A percentile compares a stretch with the other conserved stretches of the same genome.
phyloP scores from a whole-genome alignment of 768 basidiomycete genomes.

The Cystofilobasidium macerans region DNA sequence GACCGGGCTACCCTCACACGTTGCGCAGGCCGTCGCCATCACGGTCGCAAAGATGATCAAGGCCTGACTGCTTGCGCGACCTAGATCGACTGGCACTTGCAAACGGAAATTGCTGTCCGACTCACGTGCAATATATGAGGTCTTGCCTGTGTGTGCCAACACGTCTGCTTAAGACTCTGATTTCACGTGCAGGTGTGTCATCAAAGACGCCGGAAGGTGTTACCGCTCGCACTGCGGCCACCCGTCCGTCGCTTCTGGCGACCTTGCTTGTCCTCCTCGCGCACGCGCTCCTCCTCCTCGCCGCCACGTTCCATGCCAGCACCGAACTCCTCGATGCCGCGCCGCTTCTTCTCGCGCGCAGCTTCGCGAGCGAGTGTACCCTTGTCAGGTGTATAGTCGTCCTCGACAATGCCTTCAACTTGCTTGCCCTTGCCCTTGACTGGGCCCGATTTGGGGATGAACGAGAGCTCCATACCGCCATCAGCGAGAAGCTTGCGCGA shows the following conservation, averaged over 20 bases:
- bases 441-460: slow-evolving; percentile 52
- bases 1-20: not conserved
- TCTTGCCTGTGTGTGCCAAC: too few species aligned
- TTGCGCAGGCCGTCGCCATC: slow-evolving; percentile 1
- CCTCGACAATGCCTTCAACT: slow-evolving; percentile 38
- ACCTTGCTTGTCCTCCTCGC: slow-evolving; percentile 62
- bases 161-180: not conserved
- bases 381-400: slow-evolving; percentile 32
- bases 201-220: slow-evolving; percentile 40
- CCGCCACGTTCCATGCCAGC: slow-evolving; percentile 78
- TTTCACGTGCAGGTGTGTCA: not conserved
- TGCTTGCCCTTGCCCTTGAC: slow-evolving; percentile 15
- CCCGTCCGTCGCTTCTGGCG: slow-evolving; percentile 65
- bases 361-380: slow-evolving; percentile 42
- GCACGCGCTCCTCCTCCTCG: slow-evolving; percentile 36
- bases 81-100: too few species aligned
- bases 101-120: too few species aligned
- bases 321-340: slow-evolving; percentile 60
- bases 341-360: slow-evolving; percentile 35
- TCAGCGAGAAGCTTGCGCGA: slow-evolving; percentile 37
- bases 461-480: slow-evolving; percentile 72
- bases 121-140: too few species aligned
- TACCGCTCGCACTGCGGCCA: slow-evolving; percentile 80
- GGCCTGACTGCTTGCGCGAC: too few species aligned
- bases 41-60: not conserved